A percentile compares a stretch with the other conserved stretches of the same genome.
Conservation (phyloP, 257 asterid species). For the Solanum chilense region DNA sequence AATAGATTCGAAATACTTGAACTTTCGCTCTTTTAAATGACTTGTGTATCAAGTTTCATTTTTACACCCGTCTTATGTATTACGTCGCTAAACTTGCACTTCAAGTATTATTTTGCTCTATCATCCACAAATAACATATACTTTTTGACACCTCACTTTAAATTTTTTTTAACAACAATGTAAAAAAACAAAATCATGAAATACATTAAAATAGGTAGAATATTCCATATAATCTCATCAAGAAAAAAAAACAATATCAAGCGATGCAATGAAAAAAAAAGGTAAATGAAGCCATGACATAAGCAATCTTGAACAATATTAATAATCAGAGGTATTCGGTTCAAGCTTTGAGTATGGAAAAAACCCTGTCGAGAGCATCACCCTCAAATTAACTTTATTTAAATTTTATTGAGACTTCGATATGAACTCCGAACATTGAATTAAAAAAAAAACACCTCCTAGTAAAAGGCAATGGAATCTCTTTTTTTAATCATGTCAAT, state of each 20-base stretch:
- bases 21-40: neutral
- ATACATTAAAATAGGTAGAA: neutral
- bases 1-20: neutral
- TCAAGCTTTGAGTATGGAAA: too few species aligned
- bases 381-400: rapidly evolving
- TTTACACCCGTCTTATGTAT: neutral
- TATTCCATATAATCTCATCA: too few species aligned
- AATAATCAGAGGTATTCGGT: too few species aligned
- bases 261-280: too few species aligned
- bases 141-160: neutral
- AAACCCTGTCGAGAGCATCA: rapidly evolving
- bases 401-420: too few species aligned
- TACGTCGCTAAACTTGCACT: neutral
- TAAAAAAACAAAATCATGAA: too few species aligned
- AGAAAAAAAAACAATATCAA: too few species aligned
- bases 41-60: neutral
- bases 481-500: neutral
- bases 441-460: neutral
- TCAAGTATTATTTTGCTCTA: too few species aligned
- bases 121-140: neutral
- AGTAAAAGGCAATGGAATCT: neutral
- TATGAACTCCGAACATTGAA: rapidly evolving
- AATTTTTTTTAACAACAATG: too few species aligned
- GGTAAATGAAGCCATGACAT: neutral
- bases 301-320: neutral